These are phyloP conservation scores for Salisapilia sapeloensis DNA, from an alignment of 352 stramenopile genomes.

Conservation along the genomic window DNA sequence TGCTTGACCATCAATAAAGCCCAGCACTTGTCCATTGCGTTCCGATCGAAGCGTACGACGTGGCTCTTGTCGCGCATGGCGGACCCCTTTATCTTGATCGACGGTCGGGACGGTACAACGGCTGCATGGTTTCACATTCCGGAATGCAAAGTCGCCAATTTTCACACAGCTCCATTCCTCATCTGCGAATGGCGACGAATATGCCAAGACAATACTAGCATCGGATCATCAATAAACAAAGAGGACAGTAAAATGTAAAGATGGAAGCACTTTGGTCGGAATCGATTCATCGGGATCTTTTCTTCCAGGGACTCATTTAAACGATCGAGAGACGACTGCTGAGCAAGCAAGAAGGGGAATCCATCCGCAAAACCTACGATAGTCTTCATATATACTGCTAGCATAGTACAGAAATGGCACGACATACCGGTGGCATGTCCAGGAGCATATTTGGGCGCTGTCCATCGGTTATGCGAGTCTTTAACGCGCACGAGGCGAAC, in stretches of 20 bases:
- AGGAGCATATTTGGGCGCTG: constrained; percentile 38
- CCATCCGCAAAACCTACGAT: constrained; percentile 47
- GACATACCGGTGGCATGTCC: constrained; percentile 21
- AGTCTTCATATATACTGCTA: neutral
- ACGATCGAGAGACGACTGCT: constrained; percentile 34
- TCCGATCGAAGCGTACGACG: constrained; percentile 24
- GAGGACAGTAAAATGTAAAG: neutral
- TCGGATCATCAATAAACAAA: neutral
- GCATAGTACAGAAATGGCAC: neutral
- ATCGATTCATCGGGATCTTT: constrained; percentile 56
- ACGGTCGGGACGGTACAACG: constrained; percentile 69
- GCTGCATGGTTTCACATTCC: constrained; percentile 54
- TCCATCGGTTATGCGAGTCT: constrained; percentile 33
- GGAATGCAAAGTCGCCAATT: constrained; percentile 31
- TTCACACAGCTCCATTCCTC: constrained; percentile 56
- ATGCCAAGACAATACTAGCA: constrained; percentile 51
- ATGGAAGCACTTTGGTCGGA: constrained; percentile 56
- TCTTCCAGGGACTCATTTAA: constrained; percentile 36
- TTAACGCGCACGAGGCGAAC: constrained; percentile 37
- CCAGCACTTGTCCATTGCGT: constrained; percentile 40
- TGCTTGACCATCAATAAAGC: constrained; percentile 31
- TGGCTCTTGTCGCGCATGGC: constrained; percentile 23
- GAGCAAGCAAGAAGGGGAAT: constrained; percentile 54
- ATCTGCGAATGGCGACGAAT: constrained; percentile 43
- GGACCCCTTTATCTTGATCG: constrained; percentile 36